Evolutionary conservation across 352 stramenopile species (phyloP).

Genomic region (Globisporangium mamillatum): DNA sequence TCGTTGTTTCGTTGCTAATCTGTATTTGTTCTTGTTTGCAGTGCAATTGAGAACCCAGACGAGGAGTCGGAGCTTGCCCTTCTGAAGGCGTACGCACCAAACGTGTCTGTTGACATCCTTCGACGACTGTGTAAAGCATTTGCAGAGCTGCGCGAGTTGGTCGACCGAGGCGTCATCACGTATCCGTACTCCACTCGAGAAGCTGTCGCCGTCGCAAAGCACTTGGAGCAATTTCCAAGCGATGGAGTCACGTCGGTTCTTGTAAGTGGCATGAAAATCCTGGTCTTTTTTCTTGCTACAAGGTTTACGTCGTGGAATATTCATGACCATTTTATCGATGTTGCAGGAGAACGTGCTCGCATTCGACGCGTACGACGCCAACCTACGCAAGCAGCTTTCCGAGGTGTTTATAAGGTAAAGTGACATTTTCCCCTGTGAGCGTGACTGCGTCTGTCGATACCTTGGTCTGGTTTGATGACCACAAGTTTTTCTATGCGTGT

Average conservation of each 20-base stretch:
- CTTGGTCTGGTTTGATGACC: constrained; percentile 5
- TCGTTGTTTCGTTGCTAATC: too few species aligned
- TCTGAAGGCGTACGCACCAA: constrained; percentile 88
- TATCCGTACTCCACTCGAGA: constrained; percentile 96
- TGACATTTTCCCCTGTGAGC: not conserved
- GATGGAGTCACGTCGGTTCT: constrained; percentile 86
- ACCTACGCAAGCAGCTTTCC: constrained; percentile 66
- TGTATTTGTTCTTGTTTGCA: constrained; percentile 9
- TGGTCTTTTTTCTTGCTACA: not conserved
- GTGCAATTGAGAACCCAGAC: constrained; percentile 90
- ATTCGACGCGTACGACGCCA: constrained; percentile 89
- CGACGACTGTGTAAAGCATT: constrained; percentile 85
- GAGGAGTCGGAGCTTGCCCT: constrained; percentile 89
- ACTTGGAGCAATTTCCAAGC: constrained; percentile 90
- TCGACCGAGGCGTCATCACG: constrained; percentile 87
- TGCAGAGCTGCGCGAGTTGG: constrained; percentile 85
- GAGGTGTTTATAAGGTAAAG: constrained; percentile 77
- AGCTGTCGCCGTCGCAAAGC: constrained; percentile 91
- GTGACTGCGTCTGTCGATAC: constrained; percentile 3
- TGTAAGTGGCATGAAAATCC: constrained; percentile 25
- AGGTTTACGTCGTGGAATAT: not conserved
- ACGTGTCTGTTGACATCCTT: constrained; percentile 74
- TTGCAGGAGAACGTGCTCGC: constrained; percentile 92
- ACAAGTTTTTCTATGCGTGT: constrained; percentile 7
- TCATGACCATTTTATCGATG: not conserved